phyloP scores from a whole-genome alignment of 2,329 filamentous ascomycete genomes.

The Neofusicoccum sp. region DNA sequence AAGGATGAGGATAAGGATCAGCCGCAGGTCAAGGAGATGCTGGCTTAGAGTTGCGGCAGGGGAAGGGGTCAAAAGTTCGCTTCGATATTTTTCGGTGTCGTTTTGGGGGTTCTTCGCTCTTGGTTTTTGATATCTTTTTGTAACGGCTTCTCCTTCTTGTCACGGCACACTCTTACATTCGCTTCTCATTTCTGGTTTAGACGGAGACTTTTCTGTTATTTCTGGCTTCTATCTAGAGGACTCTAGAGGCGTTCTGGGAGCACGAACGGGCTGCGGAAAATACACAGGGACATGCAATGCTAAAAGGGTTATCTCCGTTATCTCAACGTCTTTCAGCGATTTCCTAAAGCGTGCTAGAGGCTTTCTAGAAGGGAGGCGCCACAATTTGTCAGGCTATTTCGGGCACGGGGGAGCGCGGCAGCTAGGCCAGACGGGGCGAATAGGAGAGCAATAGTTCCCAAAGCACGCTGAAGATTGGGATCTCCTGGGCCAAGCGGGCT shows the following conservation, averaged over 20 bases:
- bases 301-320: slow-evolving; percentile 5
- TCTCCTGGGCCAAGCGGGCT: slow-evolving; percentile 2
- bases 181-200: not conserved
- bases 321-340: not conserved
- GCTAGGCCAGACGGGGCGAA: not conserved
- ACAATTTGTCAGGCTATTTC: not conserved
- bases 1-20: slow-evolving; percentile 19
- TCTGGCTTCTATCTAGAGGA: not conserved
- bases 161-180: not conserved
- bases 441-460: not conserved
- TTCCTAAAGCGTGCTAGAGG: not conserved
- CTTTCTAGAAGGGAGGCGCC: not conserved
- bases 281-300: not conserved
- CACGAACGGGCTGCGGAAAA: not conserved
- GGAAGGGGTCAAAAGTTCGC: not conserved
- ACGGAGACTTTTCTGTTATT: not conserved
- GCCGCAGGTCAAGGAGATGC: not conserved
- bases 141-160: not conserved
- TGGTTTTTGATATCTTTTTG: not conserved
- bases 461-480: not conserved
- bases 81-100: not conserved
- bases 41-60: not conserved
- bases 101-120: not conserved
- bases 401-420: not conserved
- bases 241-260: not conserved